Percentiles rank a stretch among this genome's conserved stretches.
Conservation (phyloP, 495 filamentous ascomycete species). For the Hyaloscypha hepaticicola region DNA sequence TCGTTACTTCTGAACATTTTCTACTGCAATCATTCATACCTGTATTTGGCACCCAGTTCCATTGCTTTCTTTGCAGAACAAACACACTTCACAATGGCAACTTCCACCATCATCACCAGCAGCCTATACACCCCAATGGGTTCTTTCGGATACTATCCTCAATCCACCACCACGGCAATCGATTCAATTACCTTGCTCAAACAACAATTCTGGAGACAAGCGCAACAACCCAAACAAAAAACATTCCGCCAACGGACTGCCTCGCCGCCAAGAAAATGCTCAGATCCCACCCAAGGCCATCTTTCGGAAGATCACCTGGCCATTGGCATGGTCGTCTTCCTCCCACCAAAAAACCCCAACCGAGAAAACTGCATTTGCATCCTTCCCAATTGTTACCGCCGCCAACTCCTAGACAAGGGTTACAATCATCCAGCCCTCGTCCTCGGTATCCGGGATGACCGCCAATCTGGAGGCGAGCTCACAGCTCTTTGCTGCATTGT, state of each 20-base stretch:
- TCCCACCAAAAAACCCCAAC: not conserved
- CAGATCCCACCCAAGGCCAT: not conserved
- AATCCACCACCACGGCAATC: not conserved
- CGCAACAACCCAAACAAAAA: not conserved
- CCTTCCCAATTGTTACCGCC: not conserved
- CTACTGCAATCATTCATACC: no score
- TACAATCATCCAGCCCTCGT: slow-evolving; percentile 1
- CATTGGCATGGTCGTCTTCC: not conserved
- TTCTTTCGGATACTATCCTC: no score
- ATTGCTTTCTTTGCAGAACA: no score
- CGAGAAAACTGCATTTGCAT: not conserved
- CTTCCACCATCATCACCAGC: no score
- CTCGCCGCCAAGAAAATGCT: not conserved
- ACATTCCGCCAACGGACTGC: not conserved
- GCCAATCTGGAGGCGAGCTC: not conserved
- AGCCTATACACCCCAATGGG: no score
- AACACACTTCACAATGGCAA: no score
- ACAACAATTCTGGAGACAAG: not conserved
- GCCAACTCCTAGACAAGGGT: not conserved
- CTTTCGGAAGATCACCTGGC: not conserved
- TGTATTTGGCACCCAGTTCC: no score
- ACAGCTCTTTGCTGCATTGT: not conserved
- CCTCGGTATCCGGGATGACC: not conserved
- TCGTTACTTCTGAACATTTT: no score
- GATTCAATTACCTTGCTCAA: not conserved